Evolutionary conservation across 2,329 filamentous ascomycete genomes (phyloP), one percentile per base, ranked within the genome.

Genomic region (Alternaria hordeiaustralica): DNA sequence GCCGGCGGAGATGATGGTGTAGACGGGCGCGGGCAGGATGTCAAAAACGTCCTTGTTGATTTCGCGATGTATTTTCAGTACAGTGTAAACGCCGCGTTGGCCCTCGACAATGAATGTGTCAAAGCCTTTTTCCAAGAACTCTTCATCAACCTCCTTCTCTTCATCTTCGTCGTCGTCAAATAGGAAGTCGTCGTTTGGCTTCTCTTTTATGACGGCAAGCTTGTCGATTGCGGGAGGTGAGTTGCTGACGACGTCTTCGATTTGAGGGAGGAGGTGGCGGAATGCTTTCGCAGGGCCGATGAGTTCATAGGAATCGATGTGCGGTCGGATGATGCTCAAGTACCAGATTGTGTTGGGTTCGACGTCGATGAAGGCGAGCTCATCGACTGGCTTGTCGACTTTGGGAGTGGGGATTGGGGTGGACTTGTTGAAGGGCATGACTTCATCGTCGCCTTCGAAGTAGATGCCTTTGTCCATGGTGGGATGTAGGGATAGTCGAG

Each of bases 151-250:
- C 36, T 41, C 36, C 5, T 18, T 41, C 36, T 41, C 36, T 41
- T 41, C 36, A 18, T 41, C 36, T 41, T 41, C 36, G n/a, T 41
- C 36, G 8, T 41, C 36, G 0, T 41, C 36, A 41, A 41, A 41
- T 0, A 41, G 36, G 9, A 41, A 41, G 9, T 41, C n/a, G 36
- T 18, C n/a, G n/a, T 41, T 41, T 41, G 36, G 36, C 36, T 41
- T 50, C 36, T 49, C 45, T 15, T 49, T 41, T 2, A 71, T 20
- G 5, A 36, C 21, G n/a, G 60, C 57, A 10, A 68, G 58, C 55
- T 74, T 75, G 36, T 67, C 64, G 55, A 72, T 70, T n/a, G 71
- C 72, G 21, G 47, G n/a, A 0, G 72, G 72, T 2, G 69, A 71
- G 57, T 67, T 62, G 20, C 60, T 61, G 21, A 67, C 56, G 1